These are phyloP conservation scores for Marsdenia floribunda DNA, from an alignment of 257 asterid species.

Conservation along the genomic window DNA sequence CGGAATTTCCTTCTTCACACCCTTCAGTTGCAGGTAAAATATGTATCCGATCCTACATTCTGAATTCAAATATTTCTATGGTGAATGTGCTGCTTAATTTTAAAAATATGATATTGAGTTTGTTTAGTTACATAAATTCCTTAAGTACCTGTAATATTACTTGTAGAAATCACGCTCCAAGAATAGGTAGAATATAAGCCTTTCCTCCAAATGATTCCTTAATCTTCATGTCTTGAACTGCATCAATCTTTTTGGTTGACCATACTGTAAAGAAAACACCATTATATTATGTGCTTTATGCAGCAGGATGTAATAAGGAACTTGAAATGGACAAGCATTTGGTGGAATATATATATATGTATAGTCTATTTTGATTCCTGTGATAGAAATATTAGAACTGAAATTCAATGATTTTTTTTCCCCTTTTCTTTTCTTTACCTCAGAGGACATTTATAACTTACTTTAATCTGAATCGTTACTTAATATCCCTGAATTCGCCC, in stretches of 20 bases:
- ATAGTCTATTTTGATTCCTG: background rate
- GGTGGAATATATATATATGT: no score
- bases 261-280: background rate
- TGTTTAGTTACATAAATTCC: background rate
- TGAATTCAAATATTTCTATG: background rate
- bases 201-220: background rate
- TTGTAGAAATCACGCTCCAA: background rate
- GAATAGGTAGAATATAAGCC: background rate
- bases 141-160: background rate
- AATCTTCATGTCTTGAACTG: background rate
- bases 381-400: background rate
- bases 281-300: background rate
- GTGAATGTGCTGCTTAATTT: background rate
- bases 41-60: background rate
- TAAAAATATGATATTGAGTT: background rate
- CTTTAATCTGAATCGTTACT: background rate
- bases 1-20: conserved; percentile 80
- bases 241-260: background rate
- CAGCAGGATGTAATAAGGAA: background rate
- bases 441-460: background rate
- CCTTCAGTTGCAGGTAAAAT: conserved; percentile 84
- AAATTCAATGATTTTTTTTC: background rate
- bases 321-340: background rate
- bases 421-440: no score
- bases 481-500: background rate